Conservation (phyloP, 1,139 yeast species). For the Yamadazyma membranifaciens region DNA sequence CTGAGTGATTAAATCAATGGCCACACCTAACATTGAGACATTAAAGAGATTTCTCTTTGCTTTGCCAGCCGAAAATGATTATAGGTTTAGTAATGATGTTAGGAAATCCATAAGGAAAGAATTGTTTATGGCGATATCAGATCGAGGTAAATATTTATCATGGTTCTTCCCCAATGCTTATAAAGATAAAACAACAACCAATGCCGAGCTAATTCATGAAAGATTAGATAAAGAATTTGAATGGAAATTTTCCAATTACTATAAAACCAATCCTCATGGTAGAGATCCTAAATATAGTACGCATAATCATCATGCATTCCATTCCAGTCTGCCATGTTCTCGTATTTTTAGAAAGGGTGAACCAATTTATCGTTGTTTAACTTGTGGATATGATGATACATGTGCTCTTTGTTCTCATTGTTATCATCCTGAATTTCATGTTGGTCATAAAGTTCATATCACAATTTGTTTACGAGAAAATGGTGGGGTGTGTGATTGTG, state of each 20-base stretch:
- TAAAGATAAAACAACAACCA: conserved; percentile 9
- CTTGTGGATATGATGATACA: conserved; percentile 84
- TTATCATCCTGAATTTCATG: conserved; percentile 67
- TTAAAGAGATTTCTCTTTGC: conserved; percentile 29
- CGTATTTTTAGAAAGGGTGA: conserved; percentile 79
- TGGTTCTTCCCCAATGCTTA: conserved; percentile 49
- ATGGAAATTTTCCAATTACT: conserved; percentile 35
- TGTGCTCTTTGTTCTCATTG: conserved; percentile 85
- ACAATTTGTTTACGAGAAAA: conserved; percentile 75
- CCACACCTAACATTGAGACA: conserved; percentile 4
- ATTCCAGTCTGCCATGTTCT: conserved; percentile 74
- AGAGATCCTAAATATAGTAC: conserved; percentile 22
- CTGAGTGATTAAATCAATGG: conserved; percentile 1
- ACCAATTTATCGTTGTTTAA: conserved; percentile 78
- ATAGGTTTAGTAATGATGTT: conserved; percentile 31
- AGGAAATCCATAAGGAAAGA: conserved; percentile 46
- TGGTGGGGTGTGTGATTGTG: conserved; percentile 82
- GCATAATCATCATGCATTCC: conserved; percentile 46
- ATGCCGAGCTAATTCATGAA: conserved; percentile 14
- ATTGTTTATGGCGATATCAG: conserved; percentile 51
- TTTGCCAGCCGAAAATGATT: conserved; percentile 34
- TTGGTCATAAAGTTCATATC: conserved; percentile 73
- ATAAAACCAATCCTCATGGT: conserved; percentile 21
- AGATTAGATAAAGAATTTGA: conserved; percentile 33
- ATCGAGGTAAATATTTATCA: conserved; percentile 46